Evolutionary conservation across 129 eudicot genomes (phyloP), one percentile per base, ranked within the genome.

Genomic region (Escallonia rubra): DNA sequence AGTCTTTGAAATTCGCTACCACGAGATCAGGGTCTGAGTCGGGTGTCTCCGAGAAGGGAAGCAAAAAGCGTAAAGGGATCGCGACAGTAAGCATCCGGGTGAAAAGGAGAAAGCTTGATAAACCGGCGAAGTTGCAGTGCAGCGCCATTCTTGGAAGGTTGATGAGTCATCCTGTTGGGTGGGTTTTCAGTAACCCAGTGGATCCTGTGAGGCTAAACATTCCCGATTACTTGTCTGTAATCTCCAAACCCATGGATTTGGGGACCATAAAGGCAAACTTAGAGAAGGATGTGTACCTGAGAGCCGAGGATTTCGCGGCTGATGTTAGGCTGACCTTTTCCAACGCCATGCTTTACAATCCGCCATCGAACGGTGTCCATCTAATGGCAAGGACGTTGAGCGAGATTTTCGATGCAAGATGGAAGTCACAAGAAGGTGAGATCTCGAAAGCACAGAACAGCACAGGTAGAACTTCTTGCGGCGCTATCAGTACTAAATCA

Each of bases 261-360:
- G 78, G 78, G 15, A 78, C 83, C 4, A 49, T 72, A n/a, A 67
- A 49, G 41, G 10, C 5, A 42, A 78, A 72, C 6, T 67, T 78
- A 13, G 70, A 61, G 34, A 16, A 43, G 2, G 68, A 78, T 51
- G 2, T 15, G 41, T 78, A 78, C 70, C 40, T 7, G 7, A 47
- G 41, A 46, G 70, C 60, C 6, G 71, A 78, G 42, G 71, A 73
- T 13, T 67, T 78, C 68, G 78, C 74, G 14, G 68, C 78, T 44
- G 83, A 72, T 63, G 80, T 79, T 6, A 57, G 68, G 46, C 70
- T 79, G 64, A 79, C 84, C 3, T 79, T 79, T 60, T 54, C 72
- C 15, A 79, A 79, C 70, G 84, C 84, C 13, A 79, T 69, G 76
- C 11, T 44, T 48, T 74, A 74, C 11, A 74, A 79, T 54, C 72